These are phyloP conservation scores for Acanthamoeba royreba DNA, from an alignment of 208 protist genomes.

Conservation along the genomic window DNA sequence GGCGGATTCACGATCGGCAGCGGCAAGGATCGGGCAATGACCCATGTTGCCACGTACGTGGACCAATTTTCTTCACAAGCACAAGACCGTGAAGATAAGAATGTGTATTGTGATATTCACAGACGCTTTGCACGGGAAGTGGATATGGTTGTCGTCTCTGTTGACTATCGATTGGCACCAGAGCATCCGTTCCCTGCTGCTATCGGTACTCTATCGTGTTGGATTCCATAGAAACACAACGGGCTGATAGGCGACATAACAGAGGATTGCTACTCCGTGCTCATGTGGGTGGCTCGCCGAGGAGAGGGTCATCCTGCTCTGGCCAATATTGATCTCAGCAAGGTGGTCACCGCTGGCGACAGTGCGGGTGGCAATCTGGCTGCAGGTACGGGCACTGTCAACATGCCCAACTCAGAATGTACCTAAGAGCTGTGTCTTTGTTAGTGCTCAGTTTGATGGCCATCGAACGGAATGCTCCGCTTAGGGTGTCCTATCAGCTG, in stretches of 20 bases:
- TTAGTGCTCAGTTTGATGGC: background rate
- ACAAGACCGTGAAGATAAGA: background rate
- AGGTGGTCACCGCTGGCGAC: background rate
- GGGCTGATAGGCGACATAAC: background rate
- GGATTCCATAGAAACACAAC: background rate
- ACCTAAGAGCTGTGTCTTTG: background rate
- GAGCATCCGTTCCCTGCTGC: slow-evolving; percentile 16
- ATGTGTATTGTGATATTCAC: background rate
- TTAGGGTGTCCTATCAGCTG: slow-evolving; percentile 4
- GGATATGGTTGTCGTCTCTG: background rate
- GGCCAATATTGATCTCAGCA: background rate
- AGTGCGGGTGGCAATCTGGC: background rate
- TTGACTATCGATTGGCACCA: background rate
- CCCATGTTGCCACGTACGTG: background rate
- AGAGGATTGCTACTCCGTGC: slow-evolving; percentile 23
- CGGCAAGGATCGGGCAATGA: background rate
- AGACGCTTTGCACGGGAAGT: background rate
- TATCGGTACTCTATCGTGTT: background rate
- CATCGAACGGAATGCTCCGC: background rate
- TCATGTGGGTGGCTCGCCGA: background rate
- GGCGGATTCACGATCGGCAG: background rate
- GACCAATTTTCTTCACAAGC: background rate
- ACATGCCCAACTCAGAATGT: background rate
- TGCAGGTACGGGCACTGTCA: background rate
- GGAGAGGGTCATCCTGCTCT: background rate